Evolutionary conservation across 2,329 filamentous ascomycete genomes (phyloP).

Genomic region (Alternaria triticimaculans): DNA sequence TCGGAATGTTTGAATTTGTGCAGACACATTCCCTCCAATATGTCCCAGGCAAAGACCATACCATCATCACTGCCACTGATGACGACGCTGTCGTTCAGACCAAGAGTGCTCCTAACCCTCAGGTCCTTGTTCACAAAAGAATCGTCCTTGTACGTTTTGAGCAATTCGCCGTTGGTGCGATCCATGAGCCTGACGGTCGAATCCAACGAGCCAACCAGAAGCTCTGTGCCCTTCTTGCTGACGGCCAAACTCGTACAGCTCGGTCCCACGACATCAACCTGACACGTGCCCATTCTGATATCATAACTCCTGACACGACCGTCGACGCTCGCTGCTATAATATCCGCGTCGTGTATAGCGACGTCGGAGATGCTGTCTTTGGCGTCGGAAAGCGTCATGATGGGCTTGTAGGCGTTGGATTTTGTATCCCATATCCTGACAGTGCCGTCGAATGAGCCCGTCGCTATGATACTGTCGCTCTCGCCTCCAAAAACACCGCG

Average conservation of each 20-base stretch:
- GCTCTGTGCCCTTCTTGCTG: conserved; percentile 74
- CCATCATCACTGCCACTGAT: conserved; percentile 83
- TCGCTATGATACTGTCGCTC: conserved; percentile 74
- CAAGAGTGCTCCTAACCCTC: conserved; percentile 77
- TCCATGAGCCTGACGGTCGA: conserved; percentile 82
- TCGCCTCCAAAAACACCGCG: conserved; percentile 79
- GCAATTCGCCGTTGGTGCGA: conserved; percentile 71
- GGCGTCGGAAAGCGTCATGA: conserved; percentile 77
- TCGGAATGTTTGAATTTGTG: conserved; percentile 63
- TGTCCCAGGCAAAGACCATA: conserved; percentile 80
- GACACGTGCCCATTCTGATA: conserved; percentile 73
- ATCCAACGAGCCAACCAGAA: conserved; percentile 79
- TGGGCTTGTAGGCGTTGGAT: conserved; percentile 60
- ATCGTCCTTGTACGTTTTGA: conserved; percentile 72
- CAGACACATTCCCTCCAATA: conserved; percentile 73
- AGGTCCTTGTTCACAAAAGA: conserved; percentile 70
- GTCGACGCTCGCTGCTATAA: conserved; percentile 82
- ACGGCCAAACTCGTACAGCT: conserved; percentile 77
- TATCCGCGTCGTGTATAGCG: conserved; percentile 54
- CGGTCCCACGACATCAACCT: conserved; percentile 49
- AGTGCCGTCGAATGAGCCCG: conserved; percentile 74
- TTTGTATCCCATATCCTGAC: conserved; percentile 69
- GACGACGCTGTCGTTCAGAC: conserved; percentile 77
- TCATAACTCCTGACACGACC: conserved; percentile 84
- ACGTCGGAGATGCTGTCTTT: conserved; percentile 68